Evolutionary conservation across 2,329 filamentous ascomycete genomes (phyloP).

Genomic region (Paraconiothyrium sp.): DNA sequence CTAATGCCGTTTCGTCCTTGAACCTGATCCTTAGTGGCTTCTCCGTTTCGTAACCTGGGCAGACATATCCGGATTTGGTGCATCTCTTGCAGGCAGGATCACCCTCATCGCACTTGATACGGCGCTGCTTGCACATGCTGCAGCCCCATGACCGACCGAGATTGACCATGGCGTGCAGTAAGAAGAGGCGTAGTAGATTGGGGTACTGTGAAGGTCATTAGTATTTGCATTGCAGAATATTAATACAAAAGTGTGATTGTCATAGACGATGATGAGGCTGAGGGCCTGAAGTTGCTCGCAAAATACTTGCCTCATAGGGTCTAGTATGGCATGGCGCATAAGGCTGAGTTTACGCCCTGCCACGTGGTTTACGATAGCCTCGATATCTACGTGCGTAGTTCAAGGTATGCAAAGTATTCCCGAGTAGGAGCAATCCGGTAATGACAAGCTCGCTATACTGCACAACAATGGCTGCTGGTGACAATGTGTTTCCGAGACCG

Average conservation of each 20-base stretch:
- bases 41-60: conserved; percentile 15
- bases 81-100: conserved; percentile 17
- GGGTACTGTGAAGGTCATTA: too few species aligned
- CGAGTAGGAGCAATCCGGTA: too few species aligned
- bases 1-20: conserved; percentile 16
- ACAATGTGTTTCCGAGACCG: too few species aligned
- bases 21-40: conserved; percentile 12
- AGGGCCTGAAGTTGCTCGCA: background rate
- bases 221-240: background rate
- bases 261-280: background rate
- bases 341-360: background rate
- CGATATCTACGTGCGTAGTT: background rate
- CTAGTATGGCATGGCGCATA: background rate
- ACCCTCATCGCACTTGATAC: conserved; percentile 16
- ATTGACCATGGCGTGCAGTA: conserved; percentile 8
- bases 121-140: conserved; percentile 10
- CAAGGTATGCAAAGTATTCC: too few species aligned
- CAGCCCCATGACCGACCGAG: conserved; percentile 12
- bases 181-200: background rate
- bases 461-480: background rate
- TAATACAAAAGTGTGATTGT: background rate
- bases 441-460: too few species aligned
- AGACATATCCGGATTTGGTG: conserved; percentile 9
- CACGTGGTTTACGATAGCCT: background rate
- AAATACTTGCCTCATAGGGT: background rate